A percentile compares a stretch with the other conserved stretches of the same genome.
Evolutionary conservation across 1,284 basidiomycete genomes (phyloP).

Genomic region (Nidula niveotomentosa): DNA sequence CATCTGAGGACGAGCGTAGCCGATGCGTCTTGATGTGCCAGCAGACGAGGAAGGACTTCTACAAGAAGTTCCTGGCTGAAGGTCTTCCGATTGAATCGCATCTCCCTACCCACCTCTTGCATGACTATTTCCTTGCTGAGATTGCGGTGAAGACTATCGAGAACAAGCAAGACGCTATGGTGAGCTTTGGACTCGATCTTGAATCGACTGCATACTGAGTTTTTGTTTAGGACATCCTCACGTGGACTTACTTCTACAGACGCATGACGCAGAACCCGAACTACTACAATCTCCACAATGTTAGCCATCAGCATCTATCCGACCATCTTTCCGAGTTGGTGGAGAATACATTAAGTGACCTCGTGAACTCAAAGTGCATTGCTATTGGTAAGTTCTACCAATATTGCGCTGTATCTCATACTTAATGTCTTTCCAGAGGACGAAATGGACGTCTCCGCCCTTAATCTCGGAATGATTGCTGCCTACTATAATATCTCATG

Average conservation of each 20-base stretch:
- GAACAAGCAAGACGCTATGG: constrained; percentile 97
- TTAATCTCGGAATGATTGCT: constrained; percentile 96
- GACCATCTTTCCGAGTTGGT: constrained; percentile 97
- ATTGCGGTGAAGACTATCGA: constrained; percentile 99
- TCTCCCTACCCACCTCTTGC: constrained; percentile 81
- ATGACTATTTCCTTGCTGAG: constrained; percentile 98
- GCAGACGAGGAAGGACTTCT: constrained; percentile 95
- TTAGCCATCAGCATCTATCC: constrained; percentile 90
- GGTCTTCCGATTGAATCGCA: constrained; percentile 98
- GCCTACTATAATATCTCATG: constrained; percentile 92
- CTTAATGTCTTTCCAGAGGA: constrained; percentile 54
- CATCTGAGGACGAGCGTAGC: constrained; percentile 82
- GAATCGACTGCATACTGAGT: constrained; percentile 7
- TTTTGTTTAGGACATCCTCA: constrained; percentile 75
- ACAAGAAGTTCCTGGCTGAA: constrained; percentile 98
- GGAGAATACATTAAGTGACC: constrained; percentile 88
- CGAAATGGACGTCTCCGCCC: constrained; percentile 89
- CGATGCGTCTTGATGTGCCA: constrained; percentile 97
- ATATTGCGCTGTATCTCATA: background rate
- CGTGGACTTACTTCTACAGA: constrained; percentile 96
- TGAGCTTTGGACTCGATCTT: constrained; percentile 35
- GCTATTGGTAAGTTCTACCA: constrained; percentile 60
- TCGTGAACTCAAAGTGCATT: constrained; percentile 95
- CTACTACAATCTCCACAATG: constrained; percentile 94
- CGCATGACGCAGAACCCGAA: constrained; percentile 95